phyloP scores from a whole-genome alignment of 441 rosid genomes.

The Manihot esculenta region DNA sequence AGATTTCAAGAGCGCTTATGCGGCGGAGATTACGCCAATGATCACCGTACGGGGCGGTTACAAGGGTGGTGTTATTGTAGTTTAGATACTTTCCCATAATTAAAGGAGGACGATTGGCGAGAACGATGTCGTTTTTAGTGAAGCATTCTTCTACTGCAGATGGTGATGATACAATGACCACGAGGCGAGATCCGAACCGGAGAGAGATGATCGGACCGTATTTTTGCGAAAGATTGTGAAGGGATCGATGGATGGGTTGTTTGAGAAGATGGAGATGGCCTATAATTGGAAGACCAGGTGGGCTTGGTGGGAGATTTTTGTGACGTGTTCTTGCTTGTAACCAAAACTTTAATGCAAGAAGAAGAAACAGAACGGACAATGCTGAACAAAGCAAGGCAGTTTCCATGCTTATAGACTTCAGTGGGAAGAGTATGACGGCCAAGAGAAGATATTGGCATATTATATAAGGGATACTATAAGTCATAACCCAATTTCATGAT shows the following conservation, averaged over 20 bases:
- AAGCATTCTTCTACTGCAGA: conserved; percentile 46
- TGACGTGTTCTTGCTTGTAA: background rate
- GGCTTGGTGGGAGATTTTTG: conserved; percentile 9
- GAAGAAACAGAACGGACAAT: background rate
- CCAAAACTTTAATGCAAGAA: background rate
- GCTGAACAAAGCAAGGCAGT: background rate
- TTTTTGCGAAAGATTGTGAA: background rate
- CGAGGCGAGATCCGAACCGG: conserved; percentile 39
- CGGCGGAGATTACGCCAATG: conserved; percentile 43
- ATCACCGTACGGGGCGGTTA: conserved; percentile 27
- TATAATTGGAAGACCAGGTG: conserved; percentile 1
- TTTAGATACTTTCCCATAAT: conserved; percentile 35
- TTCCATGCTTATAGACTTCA: background rate
- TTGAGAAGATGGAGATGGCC: conserved; percentile 5
- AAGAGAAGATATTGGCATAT: no score
- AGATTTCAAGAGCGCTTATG: conserved; percentile 22
- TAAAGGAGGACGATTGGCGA: conserved; percentile 48
- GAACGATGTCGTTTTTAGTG: conserved; percentile 26
- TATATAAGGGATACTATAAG: no score
- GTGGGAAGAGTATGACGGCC: no score
- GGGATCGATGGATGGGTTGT: background rate
- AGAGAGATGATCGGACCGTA: conserved; percentile 47
- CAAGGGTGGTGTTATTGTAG: conserved; percentile 32
- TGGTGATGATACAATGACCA: conserved; percentile 46
- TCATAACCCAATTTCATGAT: no score